A percentile compares a stretch with the other conserved stretches of the same genome.
phyloP scores from a whole-genome alignment of 1,139 yeast species.

The Blastobotrys persicus region DNA sequence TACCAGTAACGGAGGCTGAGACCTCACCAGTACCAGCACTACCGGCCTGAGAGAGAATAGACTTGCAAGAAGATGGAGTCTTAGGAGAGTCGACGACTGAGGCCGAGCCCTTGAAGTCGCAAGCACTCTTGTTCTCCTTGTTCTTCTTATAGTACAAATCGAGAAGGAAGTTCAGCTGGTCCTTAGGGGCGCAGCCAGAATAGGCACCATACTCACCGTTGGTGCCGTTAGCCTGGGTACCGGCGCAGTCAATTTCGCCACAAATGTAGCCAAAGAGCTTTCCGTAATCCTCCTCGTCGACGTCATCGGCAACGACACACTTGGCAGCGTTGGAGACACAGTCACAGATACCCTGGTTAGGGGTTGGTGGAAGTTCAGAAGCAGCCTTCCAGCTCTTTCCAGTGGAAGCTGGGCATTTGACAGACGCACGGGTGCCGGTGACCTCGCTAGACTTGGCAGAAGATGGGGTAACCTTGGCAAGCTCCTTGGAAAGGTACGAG shows the following conservation, averaged over 20 bases:
- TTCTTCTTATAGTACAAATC: conserved; percentile 53
- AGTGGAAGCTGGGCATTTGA: conserved; percentile 50
- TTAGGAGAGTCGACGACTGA: conserved; percentile 64
- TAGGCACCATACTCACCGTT: conserved; percentile 70
- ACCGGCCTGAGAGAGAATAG: conserved; percentile 59
- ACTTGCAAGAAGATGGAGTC: conserved; percentile 55
- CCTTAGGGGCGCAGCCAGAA: conserved; percentile 58
- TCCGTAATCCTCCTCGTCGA: conserved; percentile 49
- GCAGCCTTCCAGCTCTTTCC: conserved; percentile 54
- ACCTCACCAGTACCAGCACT: conserved; percentile 57
- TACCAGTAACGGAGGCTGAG: conserved; percentile 48
- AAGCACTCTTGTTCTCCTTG: conserved; percentile 54
- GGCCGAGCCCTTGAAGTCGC: conserved; percentile 68
- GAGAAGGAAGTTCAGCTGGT: conserved; percentile 60
- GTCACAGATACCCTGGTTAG: conserved; percentile 57
- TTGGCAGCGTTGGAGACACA: conserved; percentile 51
- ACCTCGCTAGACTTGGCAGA: conserved; percentile 51
- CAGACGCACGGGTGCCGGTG: conserved; percentile 47
- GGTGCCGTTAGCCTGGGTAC: conserved; percentile 55
- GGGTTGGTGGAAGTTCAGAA: conserved; percentile 64
- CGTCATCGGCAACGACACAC: conserved; percentile 51
- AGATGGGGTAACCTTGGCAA: conserved; percentile 58
- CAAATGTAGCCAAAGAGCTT: conserved; percentile 56
- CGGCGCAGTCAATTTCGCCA: conserved; percentile 41
- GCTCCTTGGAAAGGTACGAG: conserved; percentile 47